phyloP scores from a whole-genome alignment of 345 rosid genomes.

The Excoecaria cochinchinensis region DNA sequence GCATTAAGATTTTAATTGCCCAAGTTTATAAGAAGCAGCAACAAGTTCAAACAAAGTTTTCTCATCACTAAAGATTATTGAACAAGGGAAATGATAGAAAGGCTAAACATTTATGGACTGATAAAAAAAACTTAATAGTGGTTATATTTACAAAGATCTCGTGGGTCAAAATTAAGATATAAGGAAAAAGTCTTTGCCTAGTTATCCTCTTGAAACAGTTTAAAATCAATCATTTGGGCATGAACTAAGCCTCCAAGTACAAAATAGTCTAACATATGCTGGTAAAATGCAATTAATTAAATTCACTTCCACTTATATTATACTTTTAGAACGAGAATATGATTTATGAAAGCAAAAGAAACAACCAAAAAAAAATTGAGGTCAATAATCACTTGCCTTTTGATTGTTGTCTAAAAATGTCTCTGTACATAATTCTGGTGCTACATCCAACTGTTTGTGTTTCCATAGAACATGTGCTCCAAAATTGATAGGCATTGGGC shows the following conservation, averaged over 20 bases:
- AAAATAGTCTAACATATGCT: neutral
- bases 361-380: neutral
- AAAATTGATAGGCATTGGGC: neutral
- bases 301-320: neutral
- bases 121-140: neutral
- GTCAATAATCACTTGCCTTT: constrained; percentile 1
- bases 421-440: constrained; percentile 2
- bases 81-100: neutral
- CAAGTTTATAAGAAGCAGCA: too few species aligned
- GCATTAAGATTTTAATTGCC: too few species aligned
- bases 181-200: neutral
- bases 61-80: neutral
- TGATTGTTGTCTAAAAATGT: neutral
- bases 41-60: neutral
- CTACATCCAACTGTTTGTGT: constrained; percentile 1
- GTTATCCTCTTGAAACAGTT: neutral
- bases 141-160: too few species aligned
- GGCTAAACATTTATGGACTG: neutral
- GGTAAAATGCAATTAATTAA: neutral
- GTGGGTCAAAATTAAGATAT: too few species aligned
- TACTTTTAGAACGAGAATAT: neutral
- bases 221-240: neutral
- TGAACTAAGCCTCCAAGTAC: neutral
- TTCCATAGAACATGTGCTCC: neutral
- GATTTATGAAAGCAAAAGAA: neutral